Evolutionary conservation across 2,329 filamentous ascomycete species (phyloP).

Genomic region (Fusarium keratoplasticum): DNA sequence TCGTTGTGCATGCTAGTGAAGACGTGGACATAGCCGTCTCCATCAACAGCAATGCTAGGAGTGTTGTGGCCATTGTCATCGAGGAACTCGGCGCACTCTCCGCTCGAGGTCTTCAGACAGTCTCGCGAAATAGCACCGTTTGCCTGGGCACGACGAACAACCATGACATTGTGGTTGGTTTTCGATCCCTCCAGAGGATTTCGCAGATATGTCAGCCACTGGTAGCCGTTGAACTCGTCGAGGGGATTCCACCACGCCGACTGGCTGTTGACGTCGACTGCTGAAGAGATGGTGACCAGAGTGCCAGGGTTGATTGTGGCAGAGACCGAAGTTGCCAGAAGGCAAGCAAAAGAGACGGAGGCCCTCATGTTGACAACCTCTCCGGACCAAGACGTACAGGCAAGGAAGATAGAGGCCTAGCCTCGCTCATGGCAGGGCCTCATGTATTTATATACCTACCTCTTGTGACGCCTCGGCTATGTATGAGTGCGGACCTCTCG

Average conservation of each 20-base stretch:
- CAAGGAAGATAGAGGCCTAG: not conserved
- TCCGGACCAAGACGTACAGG: not conserved
- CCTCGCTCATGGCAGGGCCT: not conserved
- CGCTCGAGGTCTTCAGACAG: conserved; percentile 32
- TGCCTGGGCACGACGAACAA: conserved; percentile 31
- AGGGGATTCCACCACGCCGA: conserved; percentile 44
- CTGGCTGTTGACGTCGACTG: conserved; percentile 38
- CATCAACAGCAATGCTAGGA: conserved; percentile 38
- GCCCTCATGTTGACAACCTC: not conserved
- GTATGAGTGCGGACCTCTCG: conserved; percentile 1
- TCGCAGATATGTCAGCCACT: conserved; percentile 38
- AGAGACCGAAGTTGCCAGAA: conserved; percentile 10
- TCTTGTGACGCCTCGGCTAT: not conserved
- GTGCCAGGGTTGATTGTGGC: conserved; percentile 21
- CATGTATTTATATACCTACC: not conserved
- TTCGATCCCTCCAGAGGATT: conserved; percentile 38
- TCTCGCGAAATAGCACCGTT: conserved; percentile 37
- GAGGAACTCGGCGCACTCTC: conserved; percentile 35
- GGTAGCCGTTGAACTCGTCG: conserved; percentile 40
- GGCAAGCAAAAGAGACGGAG: conserved; percentile 6
- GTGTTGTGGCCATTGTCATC: conserved; percentile 42
- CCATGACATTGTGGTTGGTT: conserved; percentile 43
- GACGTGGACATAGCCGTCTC: conserved; percentile 42
- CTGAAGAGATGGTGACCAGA: conserved; percentile 28
- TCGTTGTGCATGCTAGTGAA: conserved; percentile 47